phyloP scores from a whole-genome alignment of 1,284 basidiomycete species.

The Cryptococcus floricola region DNA sequence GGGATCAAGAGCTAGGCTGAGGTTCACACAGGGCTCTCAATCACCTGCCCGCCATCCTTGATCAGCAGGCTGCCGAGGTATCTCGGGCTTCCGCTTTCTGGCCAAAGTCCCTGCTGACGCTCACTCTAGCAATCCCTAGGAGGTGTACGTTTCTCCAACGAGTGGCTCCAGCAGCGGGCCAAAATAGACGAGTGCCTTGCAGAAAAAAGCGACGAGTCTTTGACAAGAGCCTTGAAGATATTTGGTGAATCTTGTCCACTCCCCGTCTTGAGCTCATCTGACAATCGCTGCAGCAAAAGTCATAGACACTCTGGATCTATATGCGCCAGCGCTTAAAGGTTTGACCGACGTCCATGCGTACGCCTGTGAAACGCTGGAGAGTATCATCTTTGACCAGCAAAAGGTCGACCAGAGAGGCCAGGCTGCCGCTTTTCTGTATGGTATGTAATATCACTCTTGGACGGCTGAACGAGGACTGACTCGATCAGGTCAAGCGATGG shows the following conservation, averaged over 20 bases:
- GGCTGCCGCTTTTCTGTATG: slow-evolving; percentile 28
- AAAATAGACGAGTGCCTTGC: slow-evolving; percentile 17
- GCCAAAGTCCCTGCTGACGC: not conserved
- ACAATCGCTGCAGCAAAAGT: slow-evolving; percentile 23
- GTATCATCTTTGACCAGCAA: slow-evolving; percentile 27
- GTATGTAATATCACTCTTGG: slow-evolving; percentile 4
- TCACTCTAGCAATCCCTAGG: slow-evolving; percentile 15
- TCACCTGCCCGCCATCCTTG: slow-evolving; percentile 20
- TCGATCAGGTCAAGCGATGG: slow-evolving; percentile 28
- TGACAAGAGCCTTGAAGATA: slow-evolving; percentile 19
- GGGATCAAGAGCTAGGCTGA: not conserved
- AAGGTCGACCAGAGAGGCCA: slow-evolving; percentile 10
- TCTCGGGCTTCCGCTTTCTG: not conserved
- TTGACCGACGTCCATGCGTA: slow-evolving; percentile 32
- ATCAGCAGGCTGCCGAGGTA: slow-evolving; percentile 28
- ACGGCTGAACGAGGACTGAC: not conserved
- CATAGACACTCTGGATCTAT: slow-evolving; percentile 31
- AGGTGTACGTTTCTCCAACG: slow-evolving; percentile 14
- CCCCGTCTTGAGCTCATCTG: not conserved
- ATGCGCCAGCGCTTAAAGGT: slow-evolving; percentile 31
- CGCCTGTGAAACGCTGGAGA: slow-evolving; percentile 26
- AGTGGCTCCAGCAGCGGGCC: slow-evolving; percentile 21
- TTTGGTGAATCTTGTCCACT: slow-evolving; percentile 17
- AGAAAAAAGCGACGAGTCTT: slow-evolving; percentile 13
- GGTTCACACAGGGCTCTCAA: slow-evolving; percentile 6